Evolutionary conservation across 176 grass and related monocot species (phyloP), one percentile per base, ranked within the genome.

Genomic region (Elaeis guineensis): DNA sequence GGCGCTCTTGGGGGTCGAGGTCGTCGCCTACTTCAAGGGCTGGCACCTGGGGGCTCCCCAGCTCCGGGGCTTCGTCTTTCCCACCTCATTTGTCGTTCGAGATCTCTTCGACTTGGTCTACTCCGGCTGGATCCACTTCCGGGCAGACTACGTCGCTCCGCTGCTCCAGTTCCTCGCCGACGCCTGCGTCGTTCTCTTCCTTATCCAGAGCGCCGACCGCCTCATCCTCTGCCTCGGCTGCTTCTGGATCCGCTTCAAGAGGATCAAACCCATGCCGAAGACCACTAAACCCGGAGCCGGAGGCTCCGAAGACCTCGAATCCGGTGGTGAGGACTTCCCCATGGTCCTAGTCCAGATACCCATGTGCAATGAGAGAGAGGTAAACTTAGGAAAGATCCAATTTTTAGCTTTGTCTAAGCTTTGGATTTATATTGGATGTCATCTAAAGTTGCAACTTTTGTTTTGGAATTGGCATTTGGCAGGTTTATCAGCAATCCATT

Each of bases 311-410:
- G 79, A 82, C 61, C 73, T 52, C 0, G 79, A 82, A 70, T 50
- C 56, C 5, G 71, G 65, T 3, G 55, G 61, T 17, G 73, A 67
- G 44, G 24, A 77, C 30, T 82, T 72, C 61, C 79, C 79, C 22
- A 77, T 77, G 79, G 79, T 82, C 19, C 62, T 82, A 49, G 56
- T 82, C 35, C 79, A 82, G 58, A 82, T 82, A 65, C 79, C 79
- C n/a, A 82, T 82, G 79, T 82, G 79, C 73, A 82, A 82, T 35
- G 79, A 82, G 75, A 82, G 62, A 72, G 79, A 82, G 79, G 79
- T 82, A 19, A 67, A 62, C 63, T 44, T 12, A 14, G 2, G 35
- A 44, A 44, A 44, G 35, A 12, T 44, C 35, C 35, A 12, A 44
- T 2, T 44, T 44, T 11, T 44, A 44, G 35, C 35, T 44, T 44